Evolutionary conservation across 2,329 filamentous ascomycete genomes (phyloP).

Genomic region (Penicillium rolfsii): DNA sequence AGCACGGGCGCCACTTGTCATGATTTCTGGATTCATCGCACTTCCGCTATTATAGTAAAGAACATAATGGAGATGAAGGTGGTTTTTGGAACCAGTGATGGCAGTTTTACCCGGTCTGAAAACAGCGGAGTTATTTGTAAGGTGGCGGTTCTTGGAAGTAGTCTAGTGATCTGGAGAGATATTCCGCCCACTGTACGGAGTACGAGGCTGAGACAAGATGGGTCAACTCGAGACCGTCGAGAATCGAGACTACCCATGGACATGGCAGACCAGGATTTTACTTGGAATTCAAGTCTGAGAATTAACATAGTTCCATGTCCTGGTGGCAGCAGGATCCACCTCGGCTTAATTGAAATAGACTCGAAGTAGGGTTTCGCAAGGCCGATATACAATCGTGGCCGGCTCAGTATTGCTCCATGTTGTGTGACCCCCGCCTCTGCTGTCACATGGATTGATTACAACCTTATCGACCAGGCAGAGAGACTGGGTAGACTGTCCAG

Average conservation of each 20-base stretch:
- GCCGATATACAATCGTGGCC: neutral
- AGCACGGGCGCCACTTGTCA: constrained; percentile 15
- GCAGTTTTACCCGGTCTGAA: neutral
- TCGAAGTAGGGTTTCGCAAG: no score
- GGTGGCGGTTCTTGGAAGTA: neutral
- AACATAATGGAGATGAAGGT: neutral
- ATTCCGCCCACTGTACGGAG: constrained; percentile 6
- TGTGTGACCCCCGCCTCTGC: neutral
- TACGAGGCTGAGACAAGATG: constrained; percentile 1
- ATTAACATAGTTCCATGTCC: neutral
- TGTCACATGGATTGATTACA: neutral
- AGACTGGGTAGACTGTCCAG: neutral
- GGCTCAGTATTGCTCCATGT: neutral
- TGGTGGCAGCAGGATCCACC: neutral
- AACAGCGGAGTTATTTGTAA: neutral
- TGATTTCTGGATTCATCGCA: constrained; percentile 5
- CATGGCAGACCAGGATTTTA: neutral
- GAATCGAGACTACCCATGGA: neutral
- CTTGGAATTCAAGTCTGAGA: neutral
- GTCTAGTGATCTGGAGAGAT: neutral
- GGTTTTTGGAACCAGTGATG: neutral
- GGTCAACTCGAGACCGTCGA: constrained; percentile 3
- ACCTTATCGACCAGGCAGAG: neutral
- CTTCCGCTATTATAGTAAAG: neutral
- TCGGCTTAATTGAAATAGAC: no score